phyloP scores from a whole-genome alignment of 2,329 filamentous ascomycete genomes.

The Aureobasidium sp. region DNA sequence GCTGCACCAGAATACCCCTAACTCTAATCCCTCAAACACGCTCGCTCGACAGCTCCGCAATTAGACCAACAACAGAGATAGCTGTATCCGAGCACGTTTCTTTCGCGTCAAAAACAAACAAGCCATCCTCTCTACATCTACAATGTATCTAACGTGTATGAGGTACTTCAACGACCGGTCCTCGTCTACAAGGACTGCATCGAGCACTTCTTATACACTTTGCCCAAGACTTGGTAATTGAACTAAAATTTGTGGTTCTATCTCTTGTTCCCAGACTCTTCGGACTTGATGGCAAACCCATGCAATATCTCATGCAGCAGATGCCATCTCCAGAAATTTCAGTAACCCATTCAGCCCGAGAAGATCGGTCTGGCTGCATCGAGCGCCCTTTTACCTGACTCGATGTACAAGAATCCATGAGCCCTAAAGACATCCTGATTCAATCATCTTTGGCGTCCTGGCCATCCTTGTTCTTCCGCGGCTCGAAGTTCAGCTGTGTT shows the following conservation, averaged over 20 bases:
- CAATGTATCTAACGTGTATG: neutral
- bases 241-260: neutral
- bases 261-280: neutral
- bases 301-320: neutral
- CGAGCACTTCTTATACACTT: neutral
- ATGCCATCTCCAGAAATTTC: neutral
- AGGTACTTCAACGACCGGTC: neutral
- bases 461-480: slow-evolving; percentile 50
- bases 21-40: neutral
- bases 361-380: neutral
- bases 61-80: neutral
- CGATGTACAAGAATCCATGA: neutral
- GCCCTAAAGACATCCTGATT: slow-evolving; percentile 1
- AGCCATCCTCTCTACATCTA: neutral
- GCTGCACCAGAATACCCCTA: neutral
- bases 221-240: neutral
- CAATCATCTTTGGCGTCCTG: slow-evolving; percentile 31
- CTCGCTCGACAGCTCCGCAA: neutral
- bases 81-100: neutral
- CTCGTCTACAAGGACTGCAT: neutral
- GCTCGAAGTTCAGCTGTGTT: slow-evolving; percentile 58
- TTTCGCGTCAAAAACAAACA: neutral
- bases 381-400: neutral
- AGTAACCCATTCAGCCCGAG: neutral
- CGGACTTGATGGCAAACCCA: neutral